Evolutionary conservation across 768 basidiomycete species (phyloP).

Genomic region (Rhodotorula graminis): DNA sequence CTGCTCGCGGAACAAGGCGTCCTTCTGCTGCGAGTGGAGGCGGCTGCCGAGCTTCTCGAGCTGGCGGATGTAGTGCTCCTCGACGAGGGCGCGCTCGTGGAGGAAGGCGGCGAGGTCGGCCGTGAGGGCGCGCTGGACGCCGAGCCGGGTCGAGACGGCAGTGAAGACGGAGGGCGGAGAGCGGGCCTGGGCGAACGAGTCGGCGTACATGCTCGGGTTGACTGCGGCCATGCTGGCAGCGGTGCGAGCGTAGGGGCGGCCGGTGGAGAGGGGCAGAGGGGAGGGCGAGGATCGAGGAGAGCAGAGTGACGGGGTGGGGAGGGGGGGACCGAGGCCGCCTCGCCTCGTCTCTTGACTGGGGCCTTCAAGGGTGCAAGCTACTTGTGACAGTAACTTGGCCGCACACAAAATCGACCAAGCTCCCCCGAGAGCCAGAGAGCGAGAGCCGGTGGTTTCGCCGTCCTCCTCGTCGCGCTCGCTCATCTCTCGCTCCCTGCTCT

Average conservation of each 20-base stretch:
- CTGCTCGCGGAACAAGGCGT: constrained; percentile 11
- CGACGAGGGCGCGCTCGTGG: constrained; percentile 40
- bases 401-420: too few relatives aligned
- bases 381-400: too few relatives aligned
- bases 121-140: constrained; percentile 23
- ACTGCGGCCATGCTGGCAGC: not conserved
- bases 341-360: too few relatives aligned
- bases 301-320: too few relatives aligned
- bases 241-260: not conserved
- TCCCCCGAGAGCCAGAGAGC: too few relatives aligned
- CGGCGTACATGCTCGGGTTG: constrained; percentile 19
- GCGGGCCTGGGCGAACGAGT: constrained; percentile 13
- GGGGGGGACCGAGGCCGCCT: too few relatives aligned
- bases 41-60: constrained; percentile 18
- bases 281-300: too few relatives aligned
- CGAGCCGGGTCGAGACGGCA: constrained; percentile 14
- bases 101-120: constrained; percentile 30
- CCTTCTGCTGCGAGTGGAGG: constrained; percentile 10
- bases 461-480: not conserved
- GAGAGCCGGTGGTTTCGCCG: too few relatives aligned
- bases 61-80: constrained; percentile 38
- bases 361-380: too few relatives aligned
- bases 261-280: too few relatives aligned
- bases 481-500: too few relatives aligned
- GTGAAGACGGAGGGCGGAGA: constrained; percentile 23